phyloP scores from a whole-genome alignment of 768 basidiomycete species.

The Leccinum pellstonianum region DNA sequence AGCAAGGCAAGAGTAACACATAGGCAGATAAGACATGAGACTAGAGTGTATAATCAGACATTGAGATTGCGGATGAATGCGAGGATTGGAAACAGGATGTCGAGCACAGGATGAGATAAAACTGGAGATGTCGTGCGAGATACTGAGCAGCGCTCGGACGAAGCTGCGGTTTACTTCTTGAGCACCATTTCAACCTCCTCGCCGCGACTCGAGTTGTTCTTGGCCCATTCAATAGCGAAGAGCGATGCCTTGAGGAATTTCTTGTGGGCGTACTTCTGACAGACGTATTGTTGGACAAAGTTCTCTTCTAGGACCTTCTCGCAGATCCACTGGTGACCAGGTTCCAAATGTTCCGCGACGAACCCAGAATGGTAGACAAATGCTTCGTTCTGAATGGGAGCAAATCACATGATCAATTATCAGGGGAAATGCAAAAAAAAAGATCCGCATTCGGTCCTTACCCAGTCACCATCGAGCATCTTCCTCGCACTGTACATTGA shows the following conservation, averaged over 20 bases:
- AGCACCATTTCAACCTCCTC: constrained; percentile 30
- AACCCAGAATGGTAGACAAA: constrained; percentile 93
- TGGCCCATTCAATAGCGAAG: constrained; percentile 77
- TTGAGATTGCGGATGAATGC: constrained; percentile 37
- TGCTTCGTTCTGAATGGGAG: constrained; percentile 65
- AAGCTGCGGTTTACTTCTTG: constrained; percentile 29
- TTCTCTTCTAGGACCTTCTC: constrained; percentile 78
- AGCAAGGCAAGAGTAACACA: constrained; percentile 39
- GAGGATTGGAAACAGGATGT: constrained; percentile 36
- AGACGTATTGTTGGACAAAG: constrained; percentile 84
- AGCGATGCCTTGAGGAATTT: constrained; percentile 92
- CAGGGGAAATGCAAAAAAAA: not conserved
- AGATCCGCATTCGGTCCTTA: constrained; percentile 45
- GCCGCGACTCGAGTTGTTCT: constrained; percentile 43
- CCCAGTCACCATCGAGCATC: constrained; percentile 97
- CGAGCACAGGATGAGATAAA: constrained; percentile 33
- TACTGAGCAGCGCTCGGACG: constrained; percentile 17
- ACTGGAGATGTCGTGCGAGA: constrained; percentile 25
- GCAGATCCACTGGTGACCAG: constrained; percentile 77
- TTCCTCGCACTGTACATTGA: constrained; percentile 94
- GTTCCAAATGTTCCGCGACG: constrained; percentile 82
- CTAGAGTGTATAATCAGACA: constrained; percentile 40
- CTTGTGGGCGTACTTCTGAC: constrained; percentile 96
- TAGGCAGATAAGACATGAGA: constrained; percentile 35
- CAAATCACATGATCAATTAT: constrained; percentile 35